These are phyloP conservation scores for Ophiocordyceps australis DNA, from an alignment of 2,329 filamentous ascomycete genomes.

Conservation along the genomic window DNA sequence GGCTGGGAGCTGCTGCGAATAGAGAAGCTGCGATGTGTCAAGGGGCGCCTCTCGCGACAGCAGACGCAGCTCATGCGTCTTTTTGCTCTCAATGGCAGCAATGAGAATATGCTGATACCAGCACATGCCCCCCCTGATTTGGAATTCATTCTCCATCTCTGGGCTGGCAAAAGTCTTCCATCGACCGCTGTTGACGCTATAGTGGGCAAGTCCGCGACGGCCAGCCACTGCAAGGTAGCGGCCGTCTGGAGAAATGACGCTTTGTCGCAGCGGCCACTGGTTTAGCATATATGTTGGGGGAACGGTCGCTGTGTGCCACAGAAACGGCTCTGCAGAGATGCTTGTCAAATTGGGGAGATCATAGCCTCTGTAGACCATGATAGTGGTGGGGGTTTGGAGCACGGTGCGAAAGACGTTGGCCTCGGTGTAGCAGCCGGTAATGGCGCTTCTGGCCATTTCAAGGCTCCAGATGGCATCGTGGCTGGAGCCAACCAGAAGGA, in stretches of 20 bases:
- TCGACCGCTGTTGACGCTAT: conserved; percentile 81
- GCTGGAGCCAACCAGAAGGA: conserved; percentile 52
- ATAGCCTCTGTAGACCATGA: conserved; percentile 88
- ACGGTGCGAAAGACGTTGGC: conserved; percentile 82
- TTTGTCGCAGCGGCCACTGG: conserved; percentile 83
- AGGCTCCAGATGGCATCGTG: conserved; percentile 72
- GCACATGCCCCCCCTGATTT: conserved; percentile 90
- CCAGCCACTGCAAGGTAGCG: conserved; percentile 95
- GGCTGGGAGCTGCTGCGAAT: conserved; percentile 60
- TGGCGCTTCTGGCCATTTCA: conserved; percentile 87
- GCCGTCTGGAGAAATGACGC: conserved; percentile 79
- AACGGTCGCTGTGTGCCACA: conserved; percentile 90
- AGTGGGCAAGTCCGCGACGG: conserved; percentile 77
- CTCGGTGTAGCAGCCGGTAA: conserved; percentile 78
- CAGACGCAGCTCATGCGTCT: conserved; percentile 71
- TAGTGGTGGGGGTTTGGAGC: conserved; percentile 69
- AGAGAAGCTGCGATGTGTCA: conserved; percentile 53
- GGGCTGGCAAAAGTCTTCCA: conserved; percentile 89
- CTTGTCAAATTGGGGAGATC: conserved; percentile 80
- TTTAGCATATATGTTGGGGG: conserved; percentile 71
- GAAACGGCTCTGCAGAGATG: conserved; percentile 75
- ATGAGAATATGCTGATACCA: conserved; percentile 96
- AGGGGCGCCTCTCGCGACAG: conserved; percentile 77
- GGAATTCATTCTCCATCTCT: conserved; percentile 72
- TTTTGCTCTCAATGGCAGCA: conserved; percentile 74